Base-by-base conservation (phyloP, 352 stramenopile species). In the Phytophthora capsici region DNA sequence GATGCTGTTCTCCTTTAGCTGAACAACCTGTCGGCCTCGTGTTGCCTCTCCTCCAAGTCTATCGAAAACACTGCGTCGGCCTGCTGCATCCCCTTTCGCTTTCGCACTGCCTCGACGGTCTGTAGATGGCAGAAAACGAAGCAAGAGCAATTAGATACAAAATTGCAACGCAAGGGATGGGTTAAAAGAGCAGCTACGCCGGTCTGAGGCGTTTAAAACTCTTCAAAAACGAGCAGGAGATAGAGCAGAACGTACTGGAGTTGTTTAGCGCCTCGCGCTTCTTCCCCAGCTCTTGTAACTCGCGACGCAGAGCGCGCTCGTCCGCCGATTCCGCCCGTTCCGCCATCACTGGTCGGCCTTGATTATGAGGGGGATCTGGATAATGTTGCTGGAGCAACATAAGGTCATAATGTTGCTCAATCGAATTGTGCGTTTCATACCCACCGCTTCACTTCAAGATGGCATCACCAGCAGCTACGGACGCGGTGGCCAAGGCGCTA, bases 261-360 rank as follows among this genome's bases (percentile, higher is more conserved):
- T 52, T 69, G 10, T 82, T 49, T 40, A 91, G 69, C 19, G 61
- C 65, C 69, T 83, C 72, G 25, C 78, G 75, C 57, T 84, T 86
- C 52, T 85, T 86, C 12, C 77, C 57, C 7, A 90, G 55, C 37
- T 69, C 69, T 41, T 80, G 66, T 45, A 90, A 69, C 58, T 91
- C 80, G 26, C 69, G 74, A 7, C 77, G 78, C 53, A 91, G 48
- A 37, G 73, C 80, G 8, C 76, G 80, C 45, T 91, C 83, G 41
- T 83, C 71, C 41, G 66, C 76, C 55, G 77, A 80, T 45, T 72
- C 62, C 23, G 47, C 57, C 45, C 44, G 58, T 64, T 66, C 57
- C 32, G 48, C 47, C 57, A 74, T 58, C 71, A 41, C 46, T 71
- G 60, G 67, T 53, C 48, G 30, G 16, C 34, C 49, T 57, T 26